Percentiles rank a stretch among this genome's conserved stretches.
Evolutionary conservation across 1,284 basidiomycete species (phyloP).

Genomic region (Neonothopanus nambi): DNA sequence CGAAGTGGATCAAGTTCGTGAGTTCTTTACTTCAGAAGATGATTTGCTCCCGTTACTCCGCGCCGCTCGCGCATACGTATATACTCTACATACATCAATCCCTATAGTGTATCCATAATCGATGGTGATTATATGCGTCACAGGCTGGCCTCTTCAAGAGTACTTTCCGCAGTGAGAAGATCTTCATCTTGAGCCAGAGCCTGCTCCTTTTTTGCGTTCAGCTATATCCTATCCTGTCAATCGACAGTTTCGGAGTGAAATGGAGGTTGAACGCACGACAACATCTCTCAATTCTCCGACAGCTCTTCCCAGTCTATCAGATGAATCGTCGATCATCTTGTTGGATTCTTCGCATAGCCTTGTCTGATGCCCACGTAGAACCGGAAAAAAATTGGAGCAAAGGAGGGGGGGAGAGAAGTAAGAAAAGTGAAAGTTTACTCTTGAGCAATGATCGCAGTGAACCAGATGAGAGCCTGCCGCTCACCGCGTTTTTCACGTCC

Average conservation of each 20-base stretch:
- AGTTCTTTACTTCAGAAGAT: too few relatives aligned
- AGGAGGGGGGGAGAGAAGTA: not conserved
- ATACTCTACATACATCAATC: not conserved
- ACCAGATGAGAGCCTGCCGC: conserved; percentile 29
- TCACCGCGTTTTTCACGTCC: conserved; percentile 79
- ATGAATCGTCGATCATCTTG: conserved; percentile 78
- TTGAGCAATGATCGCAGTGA: not conserved
- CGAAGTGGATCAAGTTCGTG: too few relatives aligned
- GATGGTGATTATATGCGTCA: conserved; percentile 22
- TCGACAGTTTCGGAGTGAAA: conserved; percentile 12
- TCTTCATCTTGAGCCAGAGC: conserved; percentile 52
- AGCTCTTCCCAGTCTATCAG: conserved; percentile 59
- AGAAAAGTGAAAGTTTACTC: not conserved
- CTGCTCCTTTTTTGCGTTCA: conserved; percentile 48
- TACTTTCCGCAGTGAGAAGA: conserved; percentile 58
- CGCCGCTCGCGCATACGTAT: not conserved
- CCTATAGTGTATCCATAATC: not conserved
- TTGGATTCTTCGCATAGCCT: conserved; percentile 77
- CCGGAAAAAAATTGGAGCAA: not conserved
- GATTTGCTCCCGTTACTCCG: too few relatives aligned
- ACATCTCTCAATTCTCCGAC: conserved; percentile 66
- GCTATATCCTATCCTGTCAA: conserved; percentile 31
- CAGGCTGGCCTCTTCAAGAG: conserved; percentile 49
- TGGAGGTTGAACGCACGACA: conserved; percentile 55
- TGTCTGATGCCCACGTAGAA: conserved; percentile 41